Evolutionary conservation across 2,329 filamentous ascomycete genomes (phyloP), one percentile per base, ranked within the genome.

Genomic region (Helicocarpus griseus): DNA sequence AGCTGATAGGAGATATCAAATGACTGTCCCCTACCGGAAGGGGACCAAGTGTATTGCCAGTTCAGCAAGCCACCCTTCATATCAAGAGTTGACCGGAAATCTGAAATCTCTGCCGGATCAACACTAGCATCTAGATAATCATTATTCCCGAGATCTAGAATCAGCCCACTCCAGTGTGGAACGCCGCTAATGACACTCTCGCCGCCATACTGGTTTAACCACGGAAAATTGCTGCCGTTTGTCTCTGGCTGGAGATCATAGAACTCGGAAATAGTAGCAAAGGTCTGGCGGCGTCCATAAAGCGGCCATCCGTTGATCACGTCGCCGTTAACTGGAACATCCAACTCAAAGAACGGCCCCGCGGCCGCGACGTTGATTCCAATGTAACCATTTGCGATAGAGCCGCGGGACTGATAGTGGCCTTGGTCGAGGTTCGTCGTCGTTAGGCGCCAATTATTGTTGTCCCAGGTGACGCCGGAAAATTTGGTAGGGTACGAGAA

Each of bases 101-200:
- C 69, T 3, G 74, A 76, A 50, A 89, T 78, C 13, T 81, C 78
- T 0, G 68, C 68, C 29, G 73, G 76, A 44, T 79, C 72, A 2
- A 83, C 81, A 0, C 73, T 79, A 2, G 83, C 79, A 68, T 84
- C 77, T 29, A 88, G 70, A 45, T 78, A 74, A 7, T 70, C 67
- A 22, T 73, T 72, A 51, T 76, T 71, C 2, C 76, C 77, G 2
- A 79, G 67, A 49, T 81, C 74, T 17, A 86, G 70, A 33, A 82
- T 64, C 35, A 86, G 67, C 1, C 78, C 80, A 24, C 75, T 75
- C 75, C 82, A 85, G 61, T 87, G 84, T 5, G 85, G 85, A 14
- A 89, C 76, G 22, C 85, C 85, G 48, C 78, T 79, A 55, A 87
- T 85, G 48, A 85, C 82, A 58, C 79, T 85, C 60, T 89, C 85